Percentiles rank a stretch among this genome's conserved stretches.
Evolutionary conservation across 2,329 filamentous ascomycete genomes (phyloP).

Genomic region (Didymella keratinophila): DNA sequence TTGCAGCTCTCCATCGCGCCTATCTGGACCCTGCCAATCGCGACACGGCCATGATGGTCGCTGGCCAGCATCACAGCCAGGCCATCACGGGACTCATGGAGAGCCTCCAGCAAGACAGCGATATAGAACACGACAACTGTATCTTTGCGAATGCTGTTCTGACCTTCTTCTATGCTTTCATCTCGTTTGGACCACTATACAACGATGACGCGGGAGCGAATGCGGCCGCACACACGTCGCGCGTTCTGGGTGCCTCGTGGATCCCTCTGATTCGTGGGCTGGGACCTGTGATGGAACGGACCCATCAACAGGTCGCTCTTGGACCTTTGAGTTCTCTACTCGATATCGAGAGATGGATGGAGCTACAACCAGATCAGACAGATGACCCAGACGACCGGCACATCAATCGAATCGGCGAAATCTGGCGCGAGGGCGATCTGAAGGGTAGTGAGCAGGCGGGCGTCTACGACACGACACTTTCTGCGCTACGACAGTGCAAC

Average conservation of each 20-base stretch:
- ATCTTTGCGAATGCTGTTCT: conserved; percentile 24
- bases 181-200: conserved; percentile 28
- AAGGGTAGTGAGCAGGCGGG: conserved; percentile 11
- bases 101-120: conserved; percentile 8
- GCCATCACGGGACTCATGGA: conserved; percentile 24
- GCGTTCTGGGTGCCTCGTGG: conserved; percentile 31
- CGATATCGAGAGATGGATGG: conserved; percentile 23
- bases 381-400: conserved; percentile 19
- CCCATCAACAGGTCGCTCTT: conserved; percentile 15
- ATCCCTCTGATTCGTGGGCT: conserved; percentile 31
- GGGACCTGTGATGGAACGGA: conserved; percentile 15
- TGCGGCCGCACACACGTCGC: conserved; percentile 14
- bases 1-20: conserved; percentile 25
- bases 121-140: conserved; percentile 10
- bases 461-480: conserved; percentile 21
- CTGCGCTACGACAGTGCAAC: conserved; percentile 20
- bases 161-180: conserved; percentile 24
- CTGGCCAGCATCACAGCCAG: conserved; percentile 24
- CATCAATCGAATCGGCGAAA: conserved; percentile 14
- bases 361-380: conserved; percentile 15
- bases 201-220: conserved; percentile 5
- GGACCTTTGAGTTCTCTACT: conserved; percentile 28
- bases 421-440: conserved; percentile 19
- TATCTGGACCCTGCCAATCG: conserved; percentile 25
- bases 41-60: conserved; percentile 13